phyloP scores from a whole-genome alignment of 2,329 filamentous ascomycete genomes.

The Diaporthe helianthi region DNA sequence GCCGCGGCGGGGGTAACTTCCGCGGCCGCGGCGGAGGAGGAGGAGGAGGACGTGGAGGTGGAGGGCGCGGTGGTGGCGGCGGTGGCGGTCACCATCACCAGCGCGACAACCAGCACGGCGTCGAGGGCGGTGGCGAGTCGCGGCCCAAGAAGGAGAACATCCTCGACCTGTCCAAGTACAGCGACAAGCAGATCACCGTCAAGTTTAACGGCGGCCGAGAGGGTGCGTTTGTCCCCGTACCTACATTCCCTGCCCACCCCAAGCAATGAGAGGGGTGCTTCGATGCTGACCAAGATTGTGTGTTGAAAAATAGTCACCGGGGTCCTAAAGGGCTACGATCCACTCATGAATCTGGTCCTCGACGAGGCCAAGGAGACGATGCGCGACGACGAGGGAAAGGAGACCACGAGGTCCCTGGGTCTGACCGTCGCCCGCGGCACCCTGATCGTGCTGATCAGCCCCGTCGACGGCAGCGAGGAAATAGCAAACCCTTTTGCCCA shows the following conservation, averaged over 20 bases:
- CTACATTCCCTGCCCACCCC: background rate
- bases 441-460: conserved; percentile 89
- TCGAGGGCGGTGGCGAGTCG: conserved; percentile 69
- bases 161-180: conserved; percentile 91
- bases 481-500: conserved; percentile 93
- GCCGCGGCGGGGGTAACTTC: conserved; percentile 51
- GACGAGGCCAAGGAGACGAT: conserved; percentile 93
- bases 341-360: conserved; percentile 96
- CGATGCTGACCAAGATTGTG: background rate
- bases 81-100: conserved; percentile 53
- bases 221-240: conserved; percentile 59
- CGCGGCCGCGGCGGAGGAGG: conserved; percentile 53
- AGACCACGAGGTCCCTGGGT: conserved; percentile 79
- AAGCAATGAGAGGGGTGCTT: background rate
- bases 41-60: conserved; percentile 54
- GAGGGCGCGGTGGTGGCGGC: conserved; percentile 52
- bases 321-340: conserved; percentile 92
- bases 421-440: conserved; percentile 92
- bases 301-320: conserved; percentile 71
- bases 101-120: conserved; percentile 42
- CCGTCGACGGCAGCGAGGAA: conserved; percentile 92
- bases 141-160: conserved; percentile 99
- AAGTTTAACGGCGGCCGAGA: conserved; percentile 97
- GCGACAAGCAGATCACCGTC: conserved; percentile 94
- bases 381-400: conserved; percentile 92